Conservation (phyloP, 495 filamentous ascomycete genomes). For the Podospora sp. region DNA sequence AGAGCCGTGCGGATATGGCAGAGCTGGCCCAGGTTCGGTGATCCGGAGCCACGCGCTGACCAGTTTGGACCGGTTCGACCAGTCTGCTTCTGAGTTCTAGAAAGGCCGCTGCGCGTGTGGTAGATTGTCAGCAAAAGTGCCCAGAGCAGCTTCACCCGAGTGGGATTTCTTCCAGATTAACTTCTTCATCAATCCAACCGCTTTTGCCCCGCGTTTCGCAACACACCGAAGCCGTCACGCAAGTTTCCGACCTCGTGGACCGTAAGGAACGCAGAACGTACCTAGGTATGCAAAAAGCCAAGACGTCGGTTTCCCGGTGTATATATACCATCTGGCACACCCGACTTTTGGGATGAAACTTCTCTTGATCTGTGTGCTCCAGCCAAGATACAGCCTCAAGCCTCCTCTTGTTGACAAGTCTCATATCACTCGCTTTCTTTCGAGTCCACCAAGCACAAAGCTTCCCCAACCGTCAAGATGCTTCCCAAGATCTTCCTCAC, state of each 20-base stretch:
- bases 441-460: background rate
- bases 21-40: background rate
- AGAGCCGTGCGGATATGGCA: background rate
- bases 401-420: background rate
- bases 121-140: background rate
- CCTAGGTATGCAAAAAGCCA: background rate
- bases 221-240: background rate
- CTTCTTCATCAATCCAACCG: background rate
- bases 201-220: constrained; percentile 4
- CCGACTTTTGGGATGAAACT: background rate
- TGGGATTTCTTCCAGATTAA: constrained; percentile 9
- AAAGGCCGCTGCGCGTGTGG: background rate
- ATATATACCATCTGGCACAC: constrained; percentile 2
- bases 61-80: background rate
- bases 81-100: background rate
- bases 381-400: constrained; percentile 1
- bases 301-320: constrained; percentile 1
- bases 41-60: background rate
- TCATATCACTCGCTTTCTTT: background rate
- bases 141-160: background rate
- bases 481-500: constrained; percentile 29
- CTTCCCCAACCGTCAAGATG: constrained; percentile 17
- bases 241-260: constrained; percentile 6
- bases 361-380: constrained; percentile 5
- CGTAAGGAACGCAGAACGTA: background rate